Evolutionary conservation across 2,329 filamentous ascomycete species (phyloP), one percentile per base, ranked within the genome.

Genomic region (Acarospora socialis): DNA sequence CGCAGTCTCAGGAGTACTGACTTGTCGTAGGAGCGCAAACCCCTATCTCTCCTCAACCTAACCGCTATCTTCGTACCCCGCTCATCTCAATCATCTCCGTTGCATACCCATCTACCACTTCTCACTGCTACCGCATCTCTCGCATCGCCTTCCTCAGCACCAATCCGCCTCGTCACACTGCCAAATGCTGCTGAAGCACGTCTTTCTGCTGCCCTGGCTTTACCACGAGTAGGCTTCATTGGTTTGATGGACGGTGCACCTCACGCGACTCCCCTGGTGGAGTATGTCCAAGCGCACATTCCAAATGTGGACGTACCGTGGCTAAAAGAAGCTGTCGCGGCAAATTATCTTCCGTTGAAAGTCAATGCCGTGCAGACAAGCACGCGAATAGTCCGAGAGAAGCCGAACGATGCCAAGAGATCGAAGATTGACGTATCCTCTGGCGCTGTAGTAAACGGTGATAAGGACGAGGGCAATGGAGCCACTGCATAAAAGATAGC

Each of bases 221-320:
- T 59, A 22, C 56, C 54, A 10, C 51, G 55, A 12, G 51, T 58
- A 7, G 51, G 53, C 28, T 47, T 58, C 1, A 37, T 61, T 8
- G 57, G 51, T 10, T 44, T 60, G 17, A 38, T 51, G 13, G 45
- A 48, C 22, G 50, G 40, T 10, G 54, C 56, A 3, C 53, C 56
- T 2, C 48, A 51, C 8, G 49, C 51, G 5, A 43, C 40, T 12
- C 32, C 47, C 5, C 29, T 60, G 12, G 40, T 59, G 7, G 43
- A 52, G 3, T 55, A 51, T 39, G 49, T 52, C 3, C 41, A 46
- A 30, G 41, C 48, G 23, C 41, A 49, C 13, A 46, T 60, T 2
- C 44, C 40, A 4, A 12, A 40, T 6, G 48, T 55, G 4, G 45
- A 53, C 19, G 55, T 56, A 33, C 36, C 35, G 21, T 60, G 56